Conservation (phyloP, 345 rosid species). For the Linum lewisii region DNA sequence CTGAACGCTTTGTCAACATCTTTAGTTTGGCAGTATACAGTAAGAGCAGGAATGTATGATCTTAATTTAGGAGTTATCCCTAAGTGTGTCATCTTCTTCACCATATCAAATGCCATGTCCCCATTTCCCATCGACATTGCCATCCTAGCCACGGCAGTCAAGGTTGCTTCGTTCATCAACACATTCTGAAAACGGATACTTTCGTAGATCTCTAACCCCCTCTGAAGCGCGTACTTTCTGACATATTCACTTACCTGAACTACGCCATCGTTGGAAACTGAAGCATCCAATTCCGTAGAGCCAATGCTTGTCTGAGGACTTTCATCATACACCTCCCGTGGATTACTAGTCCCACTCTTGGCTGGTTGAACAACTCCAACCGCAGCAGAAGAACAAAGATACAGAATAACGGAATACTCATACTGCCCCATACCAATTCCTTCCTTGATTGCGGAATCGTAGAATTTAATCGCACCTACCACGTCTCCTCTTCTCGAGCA, state of each 20-base stretch:
- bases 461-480: conserved; percentile 37
- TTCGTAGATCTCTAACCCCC: conserved; percentile 49
- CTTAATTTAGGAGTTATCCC: conserved; percentile 51
- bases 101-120: conserved; percentile 61
- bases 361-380: conserved; percentile 52
- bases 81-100: conserved; percentile 45
- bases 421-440: conserved; percentile 37
- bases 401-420: conserved; percentile 44
- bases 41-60: conserved; percentile 59
- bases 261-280: conserved; percentile 10
- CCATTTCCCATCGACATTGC: conserved; percentile 51
- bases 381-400: conserved; percentile 70
- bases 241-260: conserved; percentile 35
- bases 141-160: conserved; percentile 62
- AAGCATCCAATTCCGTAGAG: conserved; percentile 5
- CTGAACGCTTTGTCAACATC: conserved; percentile 41
- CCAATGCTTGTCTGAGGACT: conserved; percentile 7
- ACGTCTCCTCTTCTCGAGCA: conserved; percentile 57
- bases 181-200: conserved; percentile 36
- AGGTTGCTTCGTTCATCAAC: conserved; percentile 47
- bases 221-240: conserved; percentile 41
- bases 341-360: conserved; percentile 39
- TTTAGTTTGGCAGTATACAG: conserved; percentile 33
- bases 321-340: conserved; percentile 13
- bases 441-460: conserved; percentile 38